Evolutionary conservation across 257 asterid species (phyloP).

Genomic region (Avicennia marina): DNA sequence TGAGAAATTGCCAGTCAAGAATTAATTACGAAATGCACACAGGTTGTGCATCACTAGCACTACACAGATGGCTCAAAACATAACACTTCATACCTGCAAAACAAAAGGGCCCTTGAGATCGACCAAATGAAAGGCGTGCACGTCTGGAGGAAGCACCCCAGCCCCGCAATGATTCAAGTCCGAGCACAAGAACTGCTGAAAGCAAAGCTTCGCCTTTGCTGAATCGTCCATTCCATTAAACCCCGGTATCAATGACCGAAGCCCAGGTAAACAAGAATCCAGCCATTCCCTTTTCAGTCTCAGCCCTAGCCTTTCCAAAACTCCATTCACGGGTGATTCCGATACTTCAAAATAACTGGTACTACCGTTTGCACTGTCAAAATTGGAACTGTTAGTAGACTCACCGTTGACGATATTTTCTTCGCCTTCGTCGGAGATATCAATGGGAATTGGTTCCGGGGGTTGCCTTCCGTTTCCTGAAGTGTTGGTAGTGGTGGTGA

Average conservation of each 20-base stretch:
- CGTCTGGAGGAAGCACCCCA: conserved; percentile 68
- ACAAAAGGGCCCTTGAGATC: conserved; percentile 89
- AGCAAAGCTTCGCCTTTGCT: conserved; percentile 74
- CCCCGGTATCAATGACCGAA: conserved; percentile 39
- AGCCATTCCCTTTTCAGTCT: conserved; percentile 66
- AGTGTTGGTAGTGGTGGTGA: conserved; percentile 14
- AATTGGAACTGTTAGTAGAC: conserved; percentile 8
- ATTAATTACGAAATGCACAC: too few relatives aligned
- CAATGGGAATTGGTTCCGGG: conserved; percentile 40
- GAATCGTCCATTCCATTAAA: conserved; percentile 48
- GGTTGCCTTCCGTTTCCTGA: background rate
- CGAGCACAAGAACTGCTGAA: conserved; percentile 59
- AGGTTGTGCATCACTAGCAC: background rate
- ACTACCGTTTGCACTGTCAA: conserved; percentile 2
- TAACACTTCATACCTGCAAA: conserved; percentile 57
- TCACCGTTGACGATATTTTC: conserved; percentile 4
- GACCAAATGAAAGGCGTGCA: conserved; percentile 52
- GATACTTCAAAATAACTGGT: conserved; percentile 18
- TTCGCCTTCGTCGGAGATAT: conserved; percentile 47
- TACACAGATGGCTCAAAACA: background rate
- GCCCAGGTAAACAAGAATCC: conserved; percentile 57
- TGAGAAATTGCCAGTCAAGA: too few relatives aligned
- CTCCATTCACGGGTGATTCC: conserved; percentile 40
- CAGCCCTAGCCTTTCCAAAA: conserved; percentile 55
- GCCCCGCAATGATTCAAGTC: conserved; percentile 82